Conservation (phyloP, 768 basidiomycete genomes). For the Pisolithus tinctorius region DNA sequence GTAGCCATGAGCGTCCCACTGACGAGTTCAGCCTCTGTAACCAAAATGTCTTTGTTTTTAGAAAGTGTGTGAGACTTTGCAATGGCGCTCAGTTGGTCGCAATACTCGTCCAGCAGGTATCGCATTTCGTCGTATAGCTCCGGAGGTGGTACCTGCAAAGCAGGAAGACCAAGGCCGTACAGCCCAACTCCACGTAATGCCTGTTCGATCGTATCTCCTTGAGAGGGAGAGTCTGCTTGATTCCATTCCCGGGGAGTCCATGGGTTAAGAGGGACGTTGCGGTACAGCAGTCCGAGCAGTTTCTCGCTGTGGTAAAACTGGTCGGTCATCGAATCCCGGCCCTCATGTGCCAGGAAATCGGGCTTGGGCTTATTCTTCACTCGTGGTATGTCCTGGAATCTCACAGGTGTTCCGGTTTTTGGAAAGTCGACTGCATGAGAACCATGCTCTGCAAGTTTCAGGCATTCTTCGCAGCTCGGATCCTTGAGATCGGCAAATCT, state of each 20-base stretch:
- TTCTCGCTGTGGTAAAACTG: slow-evolving; percentile 36
- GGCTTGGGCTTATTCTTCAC: slow-evolving; percentile 23
- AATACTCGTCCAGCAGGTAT: slow-evolving; percentile 30
- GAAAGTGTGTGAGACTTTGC: slow-evolving; percentile 31
- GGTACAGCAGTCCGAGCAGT: slow-evolving; percentile 38
- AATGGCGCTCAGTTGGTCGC: slow-evolving; percentile 27
- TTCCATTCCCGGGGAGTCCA: slow-evolving; percentile 24
- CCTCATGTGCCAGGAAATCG: slow-evolving; percentile 41
- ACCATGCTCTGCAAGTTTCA: slow-evolving; percentile 37
- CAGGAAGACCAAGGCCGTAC: slow-evolving; percentile 28
- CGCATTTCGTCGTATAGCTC: slow-evolving; percentile 34
- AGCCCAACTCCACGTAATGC: slow-evolving; percentile 22
- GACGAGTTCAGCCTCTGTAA: slow-evolving; percentile 38
- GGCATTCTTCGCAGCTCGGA: slow-evolving; percentile 30
- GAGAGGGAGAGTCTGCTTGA: slow-evolving; percentile 14
- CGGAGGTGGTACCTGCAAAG: slow-evolving; percentile 13
- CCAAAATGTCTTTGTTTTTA: slow-evolving; percentile 27
- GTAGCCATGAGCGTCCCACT: slow-evolving; percentile 41
- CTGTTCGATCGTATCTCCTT: slow-evolving; percentile 18
- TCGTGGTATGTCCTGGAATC: slow-evolving; percentile 28
- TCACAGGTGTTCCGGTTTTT: slow-evolving; percentile 39
- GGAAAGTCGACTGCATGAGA: slow-evolving; percentile 45
- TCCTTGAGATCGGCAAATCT: slow-evolving; percentile 36
- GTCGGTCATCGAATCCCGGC: slow-evolving; percentile 16
- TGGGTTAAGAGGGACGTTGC: slow-evolving; percentile 33